Base-by-base conservation (phyloP, 1,284 basidiomycete genomes). In the Pholiota adiposa region DNA sequence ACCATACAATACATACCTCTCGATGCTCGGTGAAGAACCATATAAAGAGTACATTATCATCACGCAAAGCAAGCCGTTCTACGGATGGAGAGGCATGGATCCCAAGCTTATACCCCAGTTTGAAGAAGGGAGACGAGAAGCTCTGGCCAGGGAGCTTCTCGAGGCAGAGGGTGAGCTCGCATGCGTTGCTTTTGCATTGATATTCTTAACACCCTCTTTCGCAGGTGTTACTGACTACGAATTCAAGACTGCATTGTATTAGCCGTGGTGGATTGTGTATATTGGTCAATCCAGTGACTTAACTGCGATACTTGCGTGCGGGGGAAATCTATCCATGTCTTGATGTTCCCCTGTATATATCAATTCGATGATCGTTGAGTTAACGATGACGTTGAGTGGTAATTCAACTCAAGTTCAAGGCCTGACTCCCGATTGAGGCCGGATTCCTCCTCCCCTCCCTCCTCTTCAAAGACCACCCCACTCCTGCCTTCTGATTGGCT, bases 81-180 rank as follows among this genome's bases (percentile, higher is more conserved):
- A 46, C 14, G 57, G 58, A 16, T 59, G 58, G 34, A 52, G 41
- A 31, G 61, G 50, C 0, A 59, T 62, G 61, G 61, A 62, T 49
- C 58, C 54, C 31, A 27, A 29, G 19, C 23, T 46, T 3, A 62
- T 62, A 38, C 58, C 61, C 18, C 41, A 59, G 25, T 62, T 59
- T 36, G 23, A 59, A 48, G 57, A 59, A 46, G 51, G 60, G 11
- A 19, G 49, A 12, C 25, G 38, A 23, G 60, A 62, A n/a, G 57
- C 58, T 29, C 25, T 56, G 38, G 40, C 54, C 38, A 54, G 36
- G 53, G 21, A 25, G 21, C 53, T 44, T 54, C 53, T 54, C 38
- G n/a, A 54, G 21, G 53, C 53, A 7, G 53, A 54, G 44, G 53
- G 40, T 54, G 14, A 19, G 53, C 40, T 2, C 41, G 9, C n/a